Base-by-base conservation (phyloP, 2,329 filamentous ascomycete species). In the Ophiostoma montium region DNA sequence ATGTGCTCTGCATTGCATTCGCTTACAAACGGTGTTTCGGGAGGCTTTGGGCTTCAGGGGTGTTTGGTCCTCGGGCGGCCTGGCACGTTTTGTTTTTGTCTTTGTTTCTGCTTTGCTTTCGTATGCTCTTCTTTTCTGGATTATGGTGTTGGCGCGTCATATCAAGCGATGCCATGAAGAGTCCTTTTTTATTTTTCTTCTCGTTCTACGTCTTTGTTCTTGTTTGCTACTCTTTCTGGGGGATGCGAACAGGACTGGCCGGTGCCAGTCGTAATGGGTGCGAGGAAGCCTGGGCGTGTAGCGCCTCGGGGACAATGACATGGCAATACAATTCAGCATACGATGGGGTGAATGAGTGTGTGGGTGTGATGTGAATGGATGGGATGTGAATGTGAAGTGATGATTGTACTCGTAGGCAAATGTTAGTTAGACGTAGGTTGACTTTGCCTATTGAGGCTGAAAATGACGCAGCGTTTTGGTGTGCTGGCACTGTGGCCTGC, bases 201-300 rank as follows among this genome's bases (percentile, higher is more conserved):
- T 27, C n/a, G n/a, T n/a, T n/a, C n/a, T n/a, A n/a, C n/a, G n/a
- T 16, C 23, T 30, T 16, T 39, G 32, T 43, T 47, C 43, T 44
- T n/a, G 23, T 49, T 49, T 42, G 35, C 33, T 45, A 44, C 27
- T 49, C 15, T 43, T 43, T n/a, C 13, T 12, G 27, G 32, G 39
- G 27, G 48, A 18, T 12, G 47, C 8, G 13, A 33, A 45, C 23
- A 54, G 52, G 50, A 30, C 48, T 51, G 52, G 49, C 7, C 16
- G n/a, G 44, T 21, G 47, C 42, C 48, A 35, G 53, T 53, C 49
- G 21, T 53, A 55, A 53, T 53, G 47, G 53, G 49, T 52, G 53
- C 35, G 51, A 50, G 53, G 53, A 53, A 19, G 51, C 13, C 2
- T 10, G n/a, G 35, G 16, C n/a, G 15, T 16, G n/a, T 18, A 16